These are phyloP conservation scores for Candida loeiensis DNA, from an alignment of 805 yeast species.

Conservation along the genomic window DNA sequence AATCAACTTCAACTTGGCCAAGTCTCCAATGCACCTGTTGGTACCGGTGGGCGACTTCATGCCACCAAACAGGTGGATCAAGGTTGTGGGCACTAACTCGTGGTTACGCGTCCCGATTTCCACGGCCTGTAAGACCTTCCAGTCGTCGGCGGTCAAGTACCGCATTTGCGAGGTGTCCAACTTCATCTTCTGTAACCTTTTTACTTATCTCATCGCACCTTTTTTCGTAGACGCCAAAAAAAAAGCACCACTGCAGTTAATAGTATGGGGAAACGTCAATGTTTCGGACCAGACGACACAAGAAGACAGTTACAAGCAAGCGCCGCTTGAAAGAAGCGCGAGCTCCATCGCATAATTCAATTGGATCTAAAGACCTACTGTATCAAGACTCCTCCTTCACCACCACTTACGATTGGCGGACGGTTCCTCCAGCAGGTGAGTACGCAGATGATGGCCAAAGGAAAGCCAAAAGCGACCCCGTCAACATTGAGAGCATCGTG, in stretches of 20 bases:
- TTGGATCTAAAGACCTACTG: conserved; percentile 8
- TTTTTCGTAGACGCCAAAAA: not conserved
- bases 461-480: not conserved
- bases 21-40: conserved; percentile 71
- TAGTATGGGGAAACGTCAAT: not conserved
- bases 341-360: not conserved
- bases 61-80: conserved; percentile 79
- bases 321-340: not conserved
- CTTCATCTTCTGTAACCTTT: conserved; percentile 54
- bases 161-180: conserved; percentile 92
- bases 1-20: conserved; percentile 81
- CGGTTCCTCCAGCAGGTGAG: conserved; percentile 14
- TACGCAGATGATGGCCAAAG: conserved; percentile 10
- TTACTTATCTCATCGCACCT: conserved; percentile 6
- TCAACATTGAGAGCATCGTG: not conserved
- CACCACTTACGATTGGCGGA: conserved; percentile 14
- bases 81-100: conserved; percentile 85
- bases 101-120: conserved; percentile 91
- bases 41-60: conserved; percentile 73
- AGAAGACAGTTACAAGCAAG: not conserved
- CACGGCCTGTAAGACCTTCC: conserved; percentile 80
- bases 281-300: conserved; percentile 1
- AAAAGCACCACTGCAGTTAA: not conserved
- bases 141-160: conserved; percentile 87
- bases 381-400: conserved; percentile 7